phyloP scores from a whole-genome alignment of 306 rosid genomes.

The Urtica urens region DNA sequence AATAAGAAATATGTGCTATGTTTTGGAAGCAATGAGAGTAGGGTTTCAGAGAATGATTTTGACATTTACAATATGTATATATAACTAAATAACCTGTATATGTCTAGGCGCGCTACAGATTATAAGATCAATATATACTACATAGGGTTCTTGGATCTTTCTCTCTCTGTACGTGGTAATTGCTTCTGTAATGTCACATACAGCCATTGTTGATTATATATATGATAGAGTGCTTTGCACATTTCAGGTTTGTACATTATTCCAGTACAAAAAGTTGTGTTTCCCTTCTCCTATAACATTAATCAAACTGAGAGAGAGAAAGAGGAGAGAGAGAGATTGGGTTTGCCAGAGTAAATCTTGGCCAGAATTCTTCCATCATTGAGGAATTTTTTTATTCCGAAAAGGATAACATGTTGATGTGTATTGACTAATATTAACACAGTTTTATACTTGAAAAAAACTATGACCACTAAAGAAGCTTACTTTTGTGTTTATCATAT shows the following conservation, averaged over 20 bases:
- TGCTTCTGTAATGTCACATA: slow-evolving; percentile 31
- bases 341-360: slow-evolving; percentile 20
- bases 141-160: slow-evolving; percentile 14
- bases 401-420: no score
- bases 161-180: slow-evolving; percentile 10
- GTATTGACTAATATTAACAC: no score
- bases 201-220: slow-evolving; percentile 19
- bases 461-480: no score
- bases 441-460: no score
- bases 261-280: slow-evolving; percentile 27
- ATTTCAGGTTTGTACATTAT: slow-evolving; percentile 26
- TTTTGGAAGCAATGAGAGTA: no score
- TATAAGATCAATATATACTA: background rate
- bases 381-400: no score
- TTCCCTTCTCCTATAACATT: slow-evolving; percentile 31
- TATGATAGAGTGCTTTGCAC: slow-evolving; percentile 24
- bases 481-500: background rate
- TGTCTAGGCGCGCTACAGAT: background rate
- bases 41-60: background rate
- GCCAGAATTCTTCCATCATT: background rate
- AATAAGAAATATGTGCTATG: no score
- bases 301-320: slow-evolving; percentile 7
- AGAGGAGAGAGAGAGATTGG: slow-evolving; percentile 2
- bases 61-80: no score
- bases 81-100: slow-evolving; percentile 2